These are phyloP conservation scores for Thelephora ganbajun DNA, from an alignment of 768 basidiomycete genomes.

Conservation along the genomic window DNA sequence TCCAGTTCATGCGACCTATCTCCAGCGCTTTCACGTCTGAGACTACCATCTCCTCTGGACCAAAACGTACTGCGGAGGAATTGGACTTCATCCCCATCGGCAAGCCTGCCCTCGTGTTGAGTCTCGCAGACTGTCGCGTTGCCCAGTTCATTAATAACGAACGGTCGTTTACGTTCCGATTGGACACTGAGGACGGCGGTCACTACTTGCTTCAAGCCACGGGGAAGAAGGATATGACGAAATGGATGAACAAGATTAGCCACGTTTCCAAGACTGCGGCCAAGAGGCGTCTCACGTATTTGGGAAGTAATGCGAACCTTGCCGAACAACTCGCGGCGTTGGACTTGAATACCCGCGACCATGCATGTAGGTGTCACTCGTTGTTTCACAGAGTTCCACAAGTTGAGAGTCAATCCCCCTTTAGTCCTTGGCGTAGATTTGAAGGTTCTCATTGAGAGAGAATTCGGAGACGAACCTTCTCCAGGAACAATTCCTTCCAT, in stretches of 20 bases:
- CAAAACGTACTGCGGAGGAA: constrained; percentile 54
- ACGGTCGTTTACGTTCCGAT: constrained; percentile 68
- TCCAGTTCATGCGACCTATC: constrained; percentile 80
- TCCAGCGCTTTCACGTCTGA: constrained; percentile 75
- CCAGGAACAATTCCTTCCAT: constrained; percentile 52
- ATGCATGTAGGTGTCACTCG: constrained; percentile 45
- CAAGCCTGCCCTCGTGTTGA: constrained; percentile 66
- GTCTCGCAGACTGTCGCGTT: constrained; percentile 57
- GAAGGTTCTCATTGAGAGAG: constrained; percentile 52
- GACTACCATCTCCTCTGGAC: constrained; percentile 22
- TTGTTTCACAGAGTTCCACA: constrained; percentile 21
- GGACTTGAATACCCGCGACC: constrained; percentile 46
- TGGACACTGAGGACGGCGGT: constrained; percentile 80
- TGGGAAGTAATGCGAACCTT: constrained; percentile 63
- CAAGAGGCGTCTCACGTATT: constrained; percentile 67
- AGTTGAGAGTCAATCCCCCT: background rate
- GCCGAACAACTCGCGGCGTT: constrained; percentile 59
- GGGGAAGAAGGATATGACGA: constrained; percentile 54
- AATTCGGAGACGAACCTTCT: constrained; percentile 34
- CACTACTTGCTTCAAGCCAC: constrained; percentile 68
- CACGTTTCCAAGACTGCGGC: constrained; percentile 61
- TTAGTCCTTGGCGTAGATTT: constrained; percentile 60
- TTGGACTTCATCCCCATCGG: constrained; percentile 60
- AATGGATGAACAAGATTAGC: constrained; percentile 67
- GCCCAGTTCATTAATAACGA: constrained; percentile 66